A percentile compares a stretch with the other conserved stretches of the same genome.
Conservation (phyloP, 75 land plant genomes). For the Sequoia sempervirens region DNA sequence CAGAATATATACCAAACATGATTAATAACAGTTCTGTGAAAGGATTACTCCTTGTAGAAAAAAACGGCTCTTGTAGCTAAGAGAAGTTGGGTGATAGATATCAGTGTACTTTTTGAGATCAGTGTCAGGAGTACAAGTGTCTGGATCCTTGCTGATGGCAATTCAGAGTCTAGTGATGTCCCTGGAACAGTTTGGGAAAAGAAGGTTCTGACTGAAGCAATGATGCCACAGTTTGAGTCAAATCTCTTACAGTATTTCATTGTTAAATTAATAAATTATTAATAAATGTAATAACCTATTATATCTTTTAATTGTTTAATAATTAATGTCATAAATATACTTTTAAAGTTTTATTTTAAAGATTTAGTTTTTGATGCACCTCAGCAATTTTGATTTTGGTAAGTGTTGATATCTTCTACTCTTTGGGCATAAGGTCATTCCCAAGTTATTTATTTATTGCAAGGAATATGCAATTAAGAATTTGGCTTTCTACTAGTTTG, state of each 20-base stretch:
- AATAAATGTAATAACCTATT: not conserved
- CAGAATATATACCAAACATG: not conserved
- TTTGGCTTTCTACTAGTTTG: not conserved
- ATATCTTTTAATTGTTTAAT: not conserved
- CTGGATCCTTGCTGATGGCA: not conserved
- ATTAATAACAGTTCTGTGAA: not conserved
- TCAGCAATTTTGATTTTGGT: not conserved
- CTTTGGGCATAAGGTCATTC: not conserved
- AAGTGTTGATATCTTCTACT: not conserved
- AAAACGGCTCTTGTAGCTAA: not conserved
- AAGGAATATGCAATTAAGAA: not conserved
- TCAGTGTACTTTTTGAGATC: not conserved
- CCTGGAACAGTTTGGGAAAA: not conserved
- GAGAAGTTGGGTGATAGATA: not conserved
- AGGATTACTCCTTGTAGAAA: not conserved
- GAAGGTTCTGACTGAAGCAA: not conserved
- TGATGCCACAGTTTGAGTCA: not conserved
- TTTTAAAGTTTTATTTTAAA: not conserved
- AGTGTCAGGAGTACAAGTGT: not conserved
- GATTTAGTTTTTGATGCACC: not conserved
- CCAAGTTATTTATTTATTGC: not conserved
- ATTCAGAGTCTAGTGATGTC: not conserved
- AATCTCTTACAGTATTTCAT: not conserved
- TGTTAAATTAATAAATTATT: not conserved
- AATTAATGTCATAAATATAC: not conserved